Conservation (phyloP, 192 early-diverging fungal genomes). For the Kappamyces sp. region DNA sequence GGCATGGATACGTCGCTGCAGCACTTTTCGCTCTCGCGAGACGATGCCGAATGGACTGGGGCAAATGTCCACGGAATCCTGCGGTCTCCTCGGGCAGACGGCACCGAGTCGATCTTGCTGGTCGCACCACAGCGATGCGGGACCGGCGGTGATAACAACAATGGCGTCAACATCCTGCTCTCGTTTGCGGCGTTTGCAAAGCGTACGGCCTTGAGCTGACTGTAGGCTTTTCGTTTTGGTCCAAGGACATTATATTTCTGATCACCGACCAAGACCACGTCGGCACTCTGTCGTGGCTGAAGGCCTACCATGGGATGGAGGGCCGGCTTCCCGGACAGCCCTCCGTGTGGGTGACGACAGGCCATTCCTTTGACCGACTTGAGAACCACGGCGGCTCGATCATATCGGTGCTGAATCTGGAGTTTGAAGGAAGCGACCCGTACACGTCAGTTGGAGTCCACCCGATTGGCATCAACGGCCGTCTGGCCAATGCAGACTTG, state of each 20-base stretch:
- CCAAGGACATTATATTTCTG: slow-evolving; percentile 87
- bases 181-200: slow-evolving; percentile 37
- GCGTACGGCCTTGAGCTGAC: slow-evolving; percentile 20
- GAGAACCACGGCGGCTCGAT: slow-evolving; percentile 59
- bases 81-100: slow-evolving; percentile 75
- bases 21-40: slow-evolving; percentile 3
- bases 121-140: slow-evolving; percentile 73
- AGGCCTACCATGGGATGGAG: slow-evolving; percentile 75
- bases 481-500: slow-evolving; percentile 87
- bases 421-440: slow-evolving; percentile 65
- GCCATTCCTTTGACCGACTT: slow-evolving; percentile 20
- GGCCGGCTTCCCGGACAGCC: slow-evolving; percentile 1
- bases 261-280: slow-evolving; percentile 68
- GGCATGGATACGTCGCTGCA: slow-evolving; percentile 4
- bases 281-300: slow-evolving; percentile 82
- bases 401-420: slow-evolving; percentile 79
- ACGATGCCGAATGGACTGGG: slow-evolving; percentile 37
- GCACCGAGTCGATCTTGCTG: slow-evolving; percentile 81
- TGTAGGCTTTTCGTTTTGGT: slow-evolving; percentile 67
- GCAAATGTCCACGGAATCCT: slow-evolving; percentile 77
- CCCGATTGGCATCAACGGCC: slow-evolving; percentile 73
- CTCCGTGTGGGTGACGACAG: slow-evolving; percentile 11
- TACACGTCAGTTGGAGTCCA: slow-evolving; percentile 56
- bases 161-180: slow-evolving; percentile 35
- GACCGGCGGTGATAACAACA: slow-evolving; percentile 43